Base-by-base conservation (phyloP, 768 basidiomycete species). In the Tylopilus plumbeoviolaceoides region DNA sequence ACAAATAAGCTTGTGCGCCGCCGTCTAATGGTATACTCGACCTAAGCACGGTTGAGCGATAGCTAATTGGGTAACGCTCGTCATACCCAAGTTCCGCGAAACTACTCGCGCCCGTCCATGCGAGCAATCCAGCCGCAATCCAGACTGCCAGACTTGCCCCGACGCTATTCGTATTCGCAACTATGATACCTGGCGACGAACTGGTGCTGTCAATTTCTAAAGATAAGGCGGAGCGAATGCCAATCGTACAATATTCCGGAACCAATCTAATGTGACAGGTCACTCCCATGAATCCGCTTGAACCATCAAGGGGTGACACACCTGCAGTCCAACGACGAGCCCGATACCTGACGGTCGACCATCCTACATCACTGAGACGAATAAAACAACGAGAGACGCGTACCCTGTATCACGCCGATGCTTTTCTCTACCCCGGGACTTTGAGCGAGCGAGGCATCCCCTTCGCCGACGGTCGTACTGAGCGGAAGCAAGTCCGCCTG, bases 61-160 rank as follows among this genome's bases (percentile, higher is more conserved):
- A 10, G 3, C 40, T 31, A 7, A 2, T n/a, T 0, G 44, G 17
- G 12, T 2, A 38, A 28, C 17, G 36, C 8, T 43, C 7, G 71
- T 38, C 88, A 40, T 85, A 86, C 47, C 95, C 95, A 53, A 97
- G 75, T 69, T 97, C 93, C 9, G 92, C 92, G 66, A 86, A 97
- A 65, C 90, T 93, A 68, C 90, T 93, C 25, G 92, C 93, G 18
- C 95, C 95, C 4, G 95, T 97, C 95, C 95, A 98, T 7, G 82
- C 91, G 10, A 98, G 74, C 21, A 95, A 49, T 7, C 94, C 95
- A 50, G 90, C 86, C 3, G 78, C 73, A 7, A 90, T 57, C 95
- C 95, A 98, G 5, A 97, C 89, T 17, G 78, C 33, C 14, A 98
- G 70, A 73, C 93, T 93, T 11, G 93, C 89, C 11, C 95, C 95